Percentiles rank a stretch among this genome's conserved stretches.
Conservation (phyloP, 345 rosid genomes). For the Salix arbutifolia region DNA sequence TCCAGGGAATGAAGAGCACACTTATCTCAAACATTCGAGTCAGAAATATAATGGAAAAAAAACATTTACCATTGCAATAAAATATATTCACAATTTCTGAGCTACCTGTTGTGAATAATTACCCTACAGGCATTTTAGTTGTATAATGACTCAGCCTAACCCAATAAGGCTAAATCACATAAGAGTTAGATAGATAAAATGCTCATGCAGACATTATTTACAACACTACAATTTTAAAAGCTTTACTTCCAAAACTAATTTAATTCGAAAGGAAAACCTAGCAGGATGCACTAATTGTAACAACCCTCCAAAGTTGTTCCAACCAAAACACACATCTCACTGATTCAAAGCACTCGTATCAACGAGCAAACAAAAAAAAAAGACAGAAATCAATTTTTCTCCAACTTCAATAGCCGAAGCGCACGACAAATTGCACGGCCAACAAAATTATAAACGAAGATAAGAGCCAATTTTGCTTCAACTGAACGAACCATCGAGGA, state of each 20-base stretch:
- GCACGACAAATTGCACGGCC: not conserved
- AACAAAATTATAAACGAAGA: not conserved
- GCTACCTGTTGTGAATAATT: not conserved
- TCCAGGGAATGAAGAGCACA: not conserved
- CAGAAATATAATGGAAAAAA: not conserved
- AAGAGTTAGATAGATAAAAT: too few species aligned
- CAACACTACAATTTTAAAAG: too few species aligned
- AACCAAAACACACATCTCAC: not conserved
- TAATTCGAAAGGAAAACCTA: too few species aligned
- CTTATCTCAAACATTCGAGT: not conserved
- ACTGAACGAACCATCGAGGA: conserved; percentile 48
- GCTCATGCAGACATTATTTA: too few species aligned
- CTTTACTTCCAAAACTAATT: too few species aligned
- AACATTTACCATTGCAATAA: not conserved
- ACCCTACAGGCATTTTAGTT: not conserved
- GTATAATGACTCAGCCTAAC: not conserved
- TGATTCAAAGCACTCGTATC: not conserved
- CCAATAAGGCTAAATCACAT: not conserved
- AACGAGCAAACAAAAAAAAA: not conserved
- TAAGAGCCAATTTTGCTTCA: conserved; percentile 38
- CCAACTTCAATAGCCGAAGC: conserved; percentile 7
- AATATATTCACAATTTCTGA: not conserved
- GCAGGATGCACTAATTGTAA: not conserved
- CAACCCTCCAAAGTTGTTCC: not conserved
- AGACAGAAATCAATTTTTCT: conserved; percentile 10